Base-by-base conservation (phyloP, 352 stramenopile genomes). In the Hyaloperonospora arabidopsidis region DNA sequence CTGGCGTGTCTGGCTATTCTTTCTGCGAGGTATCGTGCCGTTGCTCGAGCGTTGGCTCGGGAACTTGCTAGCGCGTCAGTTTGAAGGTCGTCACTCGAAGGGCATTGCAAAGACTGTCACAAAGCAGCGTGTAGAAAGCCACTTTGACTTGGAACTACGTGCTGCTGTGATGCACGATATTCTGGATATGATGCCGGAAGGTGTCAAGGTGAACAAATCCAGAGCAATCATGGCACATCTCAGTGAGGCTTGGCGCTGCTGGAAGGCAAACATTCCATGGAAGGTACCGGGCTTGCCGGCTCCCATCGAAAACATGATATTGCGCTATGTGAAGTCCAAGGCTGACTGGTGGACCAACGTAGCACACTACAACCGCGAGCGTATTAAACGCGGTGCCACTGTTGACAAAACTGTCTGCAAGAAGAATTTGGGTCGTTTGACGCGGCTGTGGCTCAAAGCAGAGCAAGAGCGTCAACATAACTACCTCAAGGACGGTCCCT, bases 121-220 rank as follows among this genome's bases (percentile, higher is more conserved):
- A 0, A 99, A 99, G 75, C 97, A 99, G 72, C 84, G 97, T 57
- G 97, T 99, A 11, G 97, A 99, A 71, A 98, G 85, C 54, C 96
- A 99, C 67, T 99, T 99, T 67, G 97, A 99, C 75, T 70, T 99
- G 54, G 97, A 99, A 70, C 79, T 99, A 21, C 90, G 97, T 59
- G 97, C 97, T 51, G 97, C 96, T 32, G 97, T 99, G 45, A 99
- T 99, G 95, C 97, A 99, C 76, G 97, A 99, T 59, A 99, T 99
- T 69, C 76, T 99, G 18, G 97, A 99, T 68, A 99, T 99, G 97
- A 99, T 99, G 97, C 97, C 97, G 0, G 95, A 99, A 73, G 96
- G 96, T 50, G 95, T 99, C 1, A 98, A 98, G 69, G 95, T 97
- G 46, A 99, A 99, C 76, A 99, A 99, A 81, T 93, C 85, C 17